Evolutionary conservation across 164 flowering plant genomes (phyloP), one percentile per base, ranked within the genome.

Genomic region (Vitis rupestris): DNA sequence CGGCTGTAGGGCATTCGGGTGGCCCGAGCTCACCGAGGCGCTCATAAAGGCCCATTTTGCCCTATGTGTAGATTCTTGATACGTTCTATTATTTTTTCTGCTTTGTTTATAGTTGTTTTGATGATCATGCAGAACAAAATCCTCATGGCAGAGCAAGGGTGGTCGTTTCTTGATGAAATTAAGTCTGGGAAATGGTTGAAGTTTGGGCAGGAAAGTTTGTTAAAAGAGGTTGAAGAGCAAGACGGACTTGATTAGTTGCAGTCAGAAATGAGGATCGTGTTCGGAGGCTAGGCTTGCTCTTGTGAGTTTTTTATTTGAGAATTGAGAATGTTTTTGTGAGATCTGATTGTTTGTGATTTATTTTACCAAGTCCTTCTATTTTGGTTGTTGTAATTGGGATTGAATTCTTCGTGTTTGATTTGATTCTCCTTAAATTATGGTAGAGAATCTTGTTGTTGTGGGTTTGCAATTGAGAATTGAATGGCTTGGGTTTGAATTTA

Each of bases 51-150:
- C 27, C 27, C 27, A 23, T 23, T 23, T 23, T 23, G 27, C 27
- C 27, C 27, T 23, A 23, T 23, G 27, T 23, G 27, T 23, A 23
- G 27, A 23, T 23, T 23, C 27, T 1, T 23, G 27, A 23, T 23
- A 23, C 27, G 1, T 23, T 23, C 27, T 23, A 23, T 23, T 23
- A 23, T 23, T 23, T 23, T 23, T 23, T 23, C 27, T 23, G 27
- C 27, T 23, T 23, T 23, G 27, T 23, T 23, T 23, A 23, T 23
- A 23, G 27, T 23, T 23, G 27, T 23, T 1, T 82, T 89, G 16
- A 69, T 88, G 76, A 70, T 88, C 72, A 37, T 90, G 76, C 92
- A 86, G 87, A 89, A 79, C 79, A 83, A 89, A 52, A 87, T 88
- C 60, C 31, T 80, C 83, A 70, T 31, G 78, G 61, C 76, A 23